Conservation (phyloP, 2,329 filamentous ascomycete species). For the Alternaria consortialis region DNA sequence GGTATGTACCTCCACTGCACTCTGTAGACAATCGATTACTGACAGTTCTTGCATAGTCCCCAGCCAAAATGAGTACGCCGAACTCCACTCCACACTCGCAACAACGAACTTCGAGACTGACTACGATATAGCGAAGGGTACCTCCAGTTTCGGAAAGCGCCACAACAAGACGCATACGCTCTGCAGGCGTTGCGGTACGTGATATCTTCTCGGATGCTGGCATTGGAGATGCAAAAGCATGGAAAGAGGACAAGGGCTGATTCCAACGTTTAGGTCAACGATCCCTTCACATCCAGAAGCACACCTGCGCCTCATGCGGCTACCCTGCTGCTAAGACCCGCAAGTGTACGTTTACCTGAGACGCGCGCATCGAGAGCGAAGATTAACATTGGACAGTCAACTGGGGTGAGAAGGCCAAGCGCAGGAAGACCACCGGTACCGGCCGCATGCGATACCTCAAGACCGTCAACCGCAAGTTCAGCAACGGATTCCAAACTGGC, state of each 20-base stretch:
- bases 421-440: conserved; percentile 98
- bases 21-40: conserved; percentile 25
- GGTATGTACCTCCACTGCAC: conserved; percentile 34
- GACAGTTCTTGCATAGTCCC: conserved; percentile 48
- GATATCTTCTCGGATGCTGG: conserved; percentile 26
- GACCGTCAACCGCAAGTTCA: conserved; percentile 90
- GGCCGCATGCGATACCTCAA: conserved; percentile 97
- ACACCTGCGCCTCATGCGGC: conserved; percentile 94
- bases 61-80: conserved; percentile 68
- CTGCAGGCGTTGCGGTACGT: conserved; percentile 98
- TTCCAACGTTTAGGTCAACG: conserved; percentile 73
- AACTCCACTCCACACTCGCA: conserved; percentile 34
- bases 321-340: conserved; percentile 97
- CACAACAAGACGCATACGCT: conserved; percentile 99
- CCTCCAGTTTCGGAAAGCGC: conserved; percentile 78
- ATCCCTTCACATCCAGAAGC: conserved; percentile 99
- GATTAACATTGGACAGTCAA: conserved; percentile 73
- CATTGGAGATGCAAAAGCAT: conserved; percentile 18
- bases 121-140: conserved; percentile 71
- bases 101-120: conserved; percentile 54
- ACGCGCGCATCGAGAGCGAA: conserved; percentile 16
- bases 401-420: conserved; percentile 99
- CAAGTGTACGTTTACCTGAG: conserved; percentile 83
- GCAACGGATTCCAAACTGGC: conserved; percentile 96
- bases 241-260: conserved; percentile 44